Base-by-base conservation (phyloP, 495 filamentous ascomycete species). In the Podospora sp. region DNA sequence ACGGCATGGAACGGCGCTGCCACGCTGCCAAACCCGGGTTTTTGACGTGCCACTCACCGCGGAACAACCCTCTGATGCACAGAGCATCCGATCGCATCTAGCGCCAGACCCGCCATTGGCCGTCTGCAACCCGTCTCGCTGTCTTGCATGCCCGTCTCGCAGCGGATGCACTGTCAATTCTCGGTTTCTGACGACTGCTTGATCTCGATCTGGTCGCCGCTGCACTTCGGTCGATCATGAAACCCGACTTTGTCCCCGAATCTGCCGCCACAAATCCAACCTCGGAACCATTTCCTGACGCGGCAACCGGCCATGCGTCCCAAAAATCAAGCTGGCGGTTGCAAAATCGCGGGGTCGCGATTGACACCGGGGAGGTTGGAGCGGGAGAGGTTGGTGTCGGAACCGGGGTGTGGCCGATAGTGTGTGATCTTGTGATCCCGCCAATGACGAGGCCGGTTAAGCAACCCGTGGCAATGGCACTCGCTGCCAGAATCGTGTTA, bases 141-240 rank as follows among this genome's bases (percentile, higher is more conserved):
- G 40, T 46, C 40, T 46, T 46, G 53, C 53, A 57, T 24, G 53
- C 21, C 53, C 53, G 22, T 57, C 53, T 18, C 26, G 22, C 53
- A 24, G 53, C 21, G 26, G 26, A 57, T 57, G 53, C 26, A 26
- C 60, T 49, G 60, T 62, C 60, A 62, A 18, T 62, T 62, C 35
- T 62, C 33, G 4, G 21, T 62, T 62, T 49, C 22, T 12, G 20
- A 8, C 18, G n/a, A 50, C 33, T 24, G 33, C 21, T 11, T 11
- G 36, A 62, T 62, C 60, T 62, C 21, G 60, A 62, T 62, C 35
- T 33, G 14, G 18, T 7, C 40, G 12, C 40, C 5, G 5, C 40
- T 46, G 40, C 40, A 11, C 16, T 18, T 46, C 2, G 11, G 40
- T 46, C 40, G 40, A 46, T 46, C 40, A 46, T 4, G 40, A 46